phyloP scores from a whole-genome alignment of 2,329 filamentous ascomycete genomes.

The Neofusicoccum umdonicola region DNA sequence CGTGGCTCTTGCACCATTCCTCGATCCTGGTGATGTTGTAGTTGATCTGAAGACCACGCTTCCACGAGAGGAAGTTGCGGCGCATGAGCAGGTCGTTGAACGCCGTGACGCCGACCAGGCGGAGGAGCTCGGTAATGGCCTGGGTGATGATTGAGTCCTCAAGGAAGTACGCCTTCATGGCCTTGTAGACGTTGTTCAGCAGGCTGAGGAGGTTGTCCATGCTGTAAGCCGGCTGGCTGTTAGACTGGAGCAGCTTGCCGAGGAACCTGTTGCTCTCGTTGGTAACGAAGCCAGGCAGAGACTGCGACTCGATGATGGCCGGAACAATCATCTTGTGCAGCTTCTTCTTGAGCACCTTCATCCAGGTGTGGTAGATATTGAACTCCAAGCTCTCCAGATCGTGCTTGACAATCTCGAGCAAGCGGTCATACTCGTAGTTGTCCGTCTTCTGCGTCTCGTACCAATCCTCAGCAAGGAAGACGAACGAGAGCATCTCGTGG shows the following conservation, averaged over 20 bases:
- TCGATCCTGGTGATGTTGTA: constrained; percentile 99
- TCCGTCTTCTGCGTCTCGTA: constrained; percentile 99
- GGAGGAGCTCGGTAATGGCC: constrained; percentile 88
- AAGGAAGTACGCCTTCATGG: constrained; percentile 98
- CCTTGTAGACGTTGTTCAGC: constrained; percentile 94
- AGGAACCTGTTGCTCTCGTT: constrained; percentile 98
- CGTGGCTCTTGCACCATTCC: constrained; percentile 99
- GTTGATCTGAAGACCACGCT: constrained; percentile 98
- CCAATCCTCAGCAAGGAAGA: constrained; percentile 98
- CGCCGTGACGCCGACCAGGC: constrained; percentile 91
- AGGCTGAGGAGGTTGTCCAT: constrained; percentile 98
- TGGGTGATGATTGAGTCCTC: constrained; percentile 96
- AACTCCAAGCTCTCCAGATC: constrained; percentile 97
- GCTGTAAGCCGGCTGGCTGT: constrained; percentile 91
- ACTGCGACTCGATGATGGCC: constrained; percentile 98
- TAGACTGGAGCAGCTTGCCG: constrained; percentile 89
- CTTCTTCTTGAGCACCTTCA: constrained; percentile 99
- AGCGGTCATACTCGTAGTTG: constrained; percentile 97
- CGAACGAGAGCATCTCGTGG: constrained; percentile 99
- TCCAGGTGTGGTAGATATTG: constrained; percentile 99
- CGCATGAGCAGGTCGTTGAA: constrained; percentile 99
- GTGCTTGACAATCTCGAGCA: constrained; percentile 98
- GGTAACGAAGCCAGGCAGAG: constrained; percentile 94
- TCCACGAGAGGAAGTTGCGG: constrained; percentile 98
- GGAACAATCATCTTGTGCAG: constrained; percentile 99